Conservation (phyloP, 1,284 basidiomycete species). For the Fomitopsis pinicola region DNA sequence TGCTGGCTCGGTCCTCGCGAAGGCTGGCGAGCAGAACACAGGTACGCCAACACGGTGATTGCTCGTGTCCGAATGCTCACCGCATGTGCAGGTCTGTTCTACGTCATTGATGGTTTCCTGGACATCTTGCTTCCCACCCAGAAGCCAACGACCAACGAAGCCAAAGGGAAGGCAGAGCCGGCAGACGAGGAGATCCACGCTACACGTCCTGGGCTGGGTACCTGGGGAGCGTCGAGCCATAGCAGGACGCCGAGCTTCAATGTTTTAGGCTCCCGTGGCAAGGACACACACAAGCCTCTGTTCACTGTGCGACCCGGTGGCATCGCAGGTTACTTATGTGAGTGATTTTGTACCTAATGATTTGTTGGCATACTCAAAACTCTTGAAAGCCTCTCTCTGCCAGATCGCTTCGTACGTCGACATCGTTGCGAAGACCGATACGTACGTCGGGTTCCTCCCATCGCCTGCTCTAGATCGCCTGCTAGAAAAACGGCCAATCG, state of each 20-base stretch:
- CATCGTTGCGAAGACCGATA: conserved; percentile 95
- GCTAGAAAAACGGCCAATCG: conserved; percentile 92
- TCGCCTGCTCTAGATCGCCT: conserved; percentile 85
- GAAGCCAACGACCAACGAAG: conserved; percentile 13
- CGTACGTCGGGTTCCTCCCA: conserved; percentile 93
- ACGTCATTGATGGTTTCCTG: conserved; percentile 96
- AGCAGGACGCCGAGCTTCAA: conserved; percentile 3
- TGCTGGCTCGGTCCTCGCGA: conserved; percentile 82
- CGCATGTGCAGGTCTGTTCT: conserved; percentile 74
- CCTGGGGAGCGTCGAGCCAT: background rate
- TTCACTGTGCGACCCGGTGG: conserved; percentile 98
- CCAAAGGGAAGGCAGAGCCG: conserved; percentile 10
- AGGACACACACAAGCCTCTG: conserved; percentile 51
- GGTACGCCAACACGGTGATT: conserved; percentile 35
- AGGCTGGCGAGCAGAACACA: conserved; percentile 86
- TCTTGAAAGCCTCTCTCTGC: conserved; percentile 73
- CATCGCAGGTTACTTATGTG: conserved; percentile 88
- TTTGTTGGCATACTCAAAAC: conserved; percentile 4
- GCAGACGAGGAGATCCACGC: conserved; percentile 7
- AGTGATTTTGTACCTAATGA: conserved; percentile 37
- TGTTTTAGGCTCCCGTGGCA: conserved; percentile 6
- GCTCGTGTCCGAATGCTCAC: background rate
- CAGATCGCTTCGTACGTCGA: conserved; percentile 94
- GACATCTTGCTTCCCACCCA: conserved; percentile 79
- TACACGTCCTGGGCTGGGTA: background rate